Base-by-base conservation (phyloP, 139 green algal genomes). In the Volvox reticuliferus region DNA sequence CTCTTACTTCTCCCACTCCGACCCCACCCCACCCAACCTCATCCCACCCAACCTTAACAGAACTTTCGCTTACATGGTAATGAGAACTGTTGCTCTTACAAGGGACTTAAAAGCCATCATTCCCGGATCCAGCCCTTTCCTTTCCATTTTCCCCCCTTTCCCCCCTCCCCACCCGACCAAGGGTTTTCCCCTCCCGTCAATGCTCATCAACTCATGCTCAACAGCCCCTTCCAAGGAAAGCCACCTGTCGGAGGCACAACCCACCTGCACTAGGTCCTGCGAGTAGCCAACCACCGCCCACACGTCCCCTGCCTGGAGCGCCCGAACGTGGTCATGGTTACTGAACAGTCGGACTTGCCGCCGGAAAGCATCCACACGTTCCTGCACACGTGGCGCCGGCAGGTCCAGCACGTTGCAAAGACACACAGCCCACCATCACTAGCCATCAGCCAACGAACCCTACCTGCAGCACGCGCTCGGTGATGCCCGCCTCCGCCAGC, bases 251-350 rank as follows among this genome's bases (percentile, higher is more conserved):
- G 44, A 55, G 44, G 44, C 44, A 55, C 62, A 5, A 30, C 82
- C 1, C 82, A 88, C 82, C 82, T 79, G 82, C 87, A 91, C 87
- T 50, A 78, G 87, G 76, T 77, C 95, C 35, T 93, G 86, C 0
- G 84, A 94, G 50, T 88, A 95, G 33, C 97, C 97, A 1, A 99
- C 96, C 9, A 95, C 92, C 0, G 95, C 97, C 91, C 94, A 96
- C 24, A 96, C 95, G 79, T 99, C 97, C 13, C 94, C 94, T 32
- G 93, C 94, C 12, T 77, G 35, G 36, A 99, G 91, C 26, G 97
- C 96, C 9, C 94, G 89, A 30, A 95, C 82, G 73, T 97, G 95
- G 32, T 98, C 95, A 13, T 88, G 86, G 86, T 88, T 95, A 92
- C 94, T 97, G 93, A 96, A 96, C 73, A 97, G 93, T 55, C 76